phyloP scores from a whole-genome alignment of 164 flowering plant genomes.

The Protea cynaroides region DNA sequence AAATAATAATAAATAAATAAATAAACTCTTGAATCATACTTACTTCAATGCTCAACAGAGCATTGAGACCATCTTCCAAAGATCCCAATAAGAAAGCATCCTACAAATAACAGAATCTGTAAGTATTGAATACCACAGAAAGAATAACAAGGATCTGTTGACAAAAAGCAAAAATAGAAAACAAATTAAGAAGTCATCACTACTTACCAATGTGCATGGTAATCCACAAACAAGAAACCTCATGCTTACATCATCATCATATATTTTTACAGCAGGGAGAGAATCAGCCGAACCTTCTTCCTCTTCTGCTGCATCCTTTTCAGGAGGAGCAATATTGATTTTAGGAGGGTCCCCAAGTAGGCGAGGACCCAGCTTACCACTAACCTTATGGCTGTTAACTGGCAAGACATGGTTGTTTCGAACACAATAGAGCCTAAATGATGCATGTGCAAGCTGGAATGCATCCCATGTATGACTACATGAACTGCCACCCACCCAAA shows the following conservation, averaged over 20 bases:
- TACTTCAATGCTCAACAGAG: conserved; percentile 89
- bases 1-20: too few relatives aligned
- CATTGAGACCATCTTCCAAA: conserved; percentile 92
- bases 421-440: conserved; percentile 71
- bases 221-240: conserved; percentile 90
- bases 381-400: conserved; percentile 27
- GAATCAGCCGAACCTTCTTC: conserved; percentile 46
- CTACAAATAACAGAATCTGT: conserved; percentile 31
- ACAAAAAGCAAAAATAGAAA: background rate
- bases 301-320: conserved; percentile 49
- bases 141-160: background rate
- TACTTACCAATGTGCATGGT: conserved; percentile 59
- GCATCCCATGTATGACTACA: conserved; percentile 92
- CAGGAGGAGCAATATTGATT: conserved; percentile 48
- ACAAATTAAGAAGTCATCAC: background rate
- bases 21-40: conserved; percentile 35
- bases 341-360: conserved; percentile 84
- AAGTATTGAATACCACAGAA: background rate
- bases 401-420: conserved; percentile 42
- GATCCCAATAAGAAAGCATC: conserved; percentile 70
- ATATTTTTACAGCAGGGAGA: conserved; percentile 75
- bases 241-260: conserved; percentile 80
- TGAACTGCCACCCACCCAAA: conserved; percentile 55
- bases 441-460: conserved; percentile 90
- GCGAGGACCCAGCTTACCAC: conserved; percentile 50